A percentile compares a stretch with the other conserved stretches of the same genome.
These are phyloP conservation scores for Hymenoscyphus occultus DNA, from an alignment of 2,329 filamentous ascomycete species.

Conservation along the genomic window DNA sequence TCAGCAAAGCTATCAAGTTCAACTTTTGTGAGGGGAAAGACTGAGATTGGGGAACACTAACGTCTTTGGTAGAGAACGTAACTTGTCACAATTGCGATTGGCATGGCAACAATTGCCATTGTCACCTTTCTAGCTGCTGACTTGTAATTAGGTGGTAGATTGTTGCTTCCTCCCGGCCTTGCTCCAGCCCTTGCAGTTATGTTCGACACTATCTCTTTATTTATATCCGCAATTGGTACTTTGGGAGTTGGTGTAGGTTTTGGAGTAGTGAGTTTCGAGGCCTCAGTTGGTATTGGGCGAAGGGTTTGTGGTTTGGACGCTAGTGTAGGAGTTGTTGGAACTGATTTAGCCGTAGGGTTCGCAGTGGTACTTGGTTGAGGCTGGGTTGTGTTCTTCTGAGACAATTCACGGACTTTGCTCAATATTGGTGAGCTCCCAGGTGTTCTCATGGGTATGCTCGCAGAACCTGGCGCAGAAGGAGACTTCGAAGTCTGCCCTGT, in stretches of 20 bases:
- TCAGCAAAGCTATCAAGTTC: background rate
- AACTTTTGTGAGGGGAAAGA: too few relatives aligned
- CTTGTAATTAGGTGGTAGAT: constrained; percentile 33
- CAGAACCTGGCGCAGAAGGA: background rate
- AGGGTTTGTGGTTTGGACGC: background rate
- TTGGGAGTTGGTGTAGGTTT: constrained; percentile 15
- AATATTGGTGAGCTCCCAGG: constrained; percentile 24
- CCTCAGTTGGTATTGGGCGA: background rate
- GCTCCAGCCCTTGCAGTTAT: constrained; percentile 32
- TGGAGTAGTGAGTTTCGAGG: constrained; percentile 5
- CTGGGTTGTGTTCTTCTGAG: constrained; percentile 5
- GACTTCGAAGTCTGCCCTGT: background rate
- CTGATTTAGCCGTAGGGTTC: constrained; percentile 9
- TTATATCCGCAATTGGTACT: constrained; percentile 30
- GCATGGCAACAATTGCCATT: constrained; percentile 34
- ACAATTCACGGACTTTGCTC: constrained; percentile 24
- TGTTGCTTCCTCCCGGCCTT: constrained; percentile 23
- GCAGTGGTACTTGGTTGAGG: background rate
- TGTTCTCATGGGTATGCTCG: constrained; percentile 3
- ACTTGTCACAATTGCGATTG: constrained; percentile 35
- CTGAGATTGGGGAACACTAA: constrained; percentile 20
- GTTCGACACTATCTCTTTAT: constrained; percentile 32
- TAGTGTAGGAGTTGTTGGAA: constrained; percentile 3
- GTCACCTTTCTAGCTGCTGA: constrained; percentile 32
- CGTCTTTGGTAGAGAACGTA: constrained; percentile 36